Base-by-base conservation (phyloP, 306 rosid species). In the Fragaria nilgerrensis region DNA sequence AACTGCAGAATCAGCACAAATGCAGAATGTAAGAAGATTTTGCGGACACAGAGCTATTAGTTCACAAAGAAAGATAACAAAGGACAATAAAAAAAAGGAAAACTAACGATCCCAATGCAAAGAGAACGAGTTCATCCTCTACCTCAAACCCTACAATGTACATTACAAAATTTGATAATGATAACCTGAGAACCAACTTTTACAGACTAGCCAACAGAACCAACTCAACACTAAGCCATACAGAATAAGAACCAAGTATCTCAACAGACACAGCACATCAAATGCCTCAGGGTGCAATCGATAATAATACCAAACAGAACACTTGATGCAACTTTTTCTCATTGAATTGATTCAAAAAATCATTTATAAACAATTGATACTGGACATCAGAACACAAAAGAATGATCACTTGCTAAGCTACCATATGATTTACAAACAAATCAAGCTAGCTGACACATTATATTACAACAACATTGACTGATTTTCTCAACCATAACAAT, bases 401-500 rank as follows among this genome's bases (percentile, higher is more conserved):
- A 75, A 75, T 75, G 45, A 29, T 15, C 19, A 19, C 59, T 44
- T 44, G 32, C 36, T 23, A 61, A 61, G 61, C 59, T 75, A 74
- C 25, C 20, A 62, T 19, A 29, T 47, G 55, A 62, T 75, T 75
- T 75, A 75, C 78, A 75, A 16, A 75, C 70, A 75, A 62, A 75
- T 45, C 71, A 32, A 75, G 47, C 71, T 19, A 75, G 45, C 78
- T 29, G 64, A 61, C 37, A 44, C 27, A 61, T 7, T 17, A 75
- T 27, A 17, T 62, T 62, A 74, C 77, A 74, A 39, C 17, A 74
- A 23, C 25, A 16, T 0, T 16, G 43, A 74, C 58, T 43, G 12
- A 74, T 25, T 36, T 65, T 59, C 41, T 58, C 56, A 45, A 43
- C 49, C 56, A 58, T 15, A 73, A 56, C 53, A 74, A 19, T 56